phyloP scores from a whole-genome alignment of 768 basidiomycete genomes.

The Suillus americanus region DNA sequence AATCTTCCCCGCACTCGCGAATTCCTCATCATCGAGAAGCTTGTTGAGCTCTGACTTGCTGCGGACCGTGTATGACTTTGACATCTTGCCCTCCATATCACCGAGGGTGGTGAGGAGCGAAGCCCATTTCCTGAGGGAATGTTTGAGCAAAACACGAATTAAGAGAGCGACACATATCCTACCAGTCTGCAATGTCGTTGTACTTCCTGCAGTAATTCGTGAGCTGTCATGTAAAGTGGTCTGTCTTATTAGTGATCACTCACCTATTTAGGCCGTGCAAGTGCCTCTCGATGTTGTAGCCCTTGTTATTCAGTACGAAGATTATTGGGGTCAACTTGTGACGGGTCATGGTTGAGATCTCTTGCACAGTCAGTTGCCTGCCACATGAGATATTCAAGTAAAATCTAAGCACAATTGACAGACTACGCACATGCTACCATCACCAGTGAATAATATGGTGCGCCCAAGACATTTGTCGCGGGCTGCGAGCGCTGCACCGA shows the following conservation, averaged over 20 bases:
- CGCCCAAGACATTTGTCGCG: constrained; percentile 59
- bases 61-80: constrained; percentile 64
- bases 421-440: constrained; percentile 68
- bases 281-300: constrained; percentile 86
- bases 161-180: constrained; percentile 11
- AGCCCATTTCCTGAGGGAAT: constrained; percentile 55
- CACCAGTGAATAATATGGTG: constrained; percentile 83
- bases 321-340: constrained; percentile 76
- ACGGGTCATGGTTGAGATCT: constrained; percentile 81
- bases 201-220: constrained; percentile 53
- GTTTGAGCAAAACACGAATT: background rate
- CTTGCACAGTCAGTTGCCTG: constrained; percentile 80
- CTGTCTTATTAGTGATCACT: constrained; percentile 5
- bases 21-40: constrained; percentile 63
- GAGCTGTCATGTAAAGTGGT: background rate
- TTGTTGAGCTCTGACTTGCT: constrained; percentile 65
- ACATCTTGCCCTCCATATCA: constrained; percentile 45
- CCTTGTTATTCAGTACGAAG: constrained; percentile 78
- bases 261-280: constrained; percentile 65
- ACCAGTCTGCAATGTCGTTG: constrained; percentile 84
- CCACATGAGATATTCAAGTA: constrained; percentile 8
- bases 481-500: constrained; percentile 83
- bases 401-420: background rate
- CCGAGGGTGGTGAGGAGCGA: constrained; percentile 60
- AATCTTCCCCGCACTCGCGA: constrained; percentile 63